Conservation (phyloP, 495 filamentous ascomycete genomes). For the Neurospora cerealis region DNA sequence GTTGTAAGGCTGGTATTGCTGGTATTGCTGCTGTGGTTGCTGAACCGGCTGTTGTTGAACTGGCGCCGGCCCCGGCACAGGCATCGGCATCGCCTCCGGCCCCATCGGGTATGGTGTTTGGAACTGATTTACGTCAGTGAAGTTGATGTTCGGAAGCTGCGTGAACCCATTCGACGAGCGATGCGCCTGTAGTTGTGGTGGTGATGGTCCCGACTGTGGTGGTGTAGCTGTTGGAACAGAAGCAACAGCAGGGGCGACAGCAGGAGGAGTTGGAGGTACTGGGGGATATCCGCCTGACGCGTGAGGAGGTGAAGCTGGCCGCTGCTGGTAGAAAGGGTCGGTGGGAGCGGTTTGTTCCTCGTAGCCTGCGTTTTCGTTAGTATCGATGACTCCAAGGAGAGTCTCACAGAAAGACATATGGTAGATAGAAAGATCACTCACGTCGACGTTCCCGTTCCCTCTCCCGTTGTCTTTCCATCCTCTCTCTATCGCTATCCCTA, state of each 20-base stretch:
- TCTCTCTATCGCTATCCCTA: conserved; percentile 5
- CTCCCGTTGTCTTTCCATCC: conserved; percentile 18
- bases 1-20: conserved; percentile 13
- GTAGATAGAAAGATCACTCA: conserved; percentile 3
- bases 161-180: conserved; percentile 22
- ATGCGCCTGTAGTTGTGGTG: neutral
- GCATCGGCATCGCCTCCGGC: neutral
- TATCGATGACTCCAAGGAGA: conserved; percentile 2
- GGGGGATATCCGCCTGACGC: conserved; percentile 41
- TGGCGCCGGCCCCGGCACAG: neutral
- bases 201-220: neutral
- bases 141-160: conserved; percentile 29
- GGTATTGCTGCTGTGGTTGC: neutral
- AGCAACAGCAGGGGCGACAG: conserved; percentile 2
- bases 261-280: conserved; percentile 25
- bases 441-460: conserved; percentile 33
- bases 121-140: conserved; percentile 22
- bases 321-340: conserved; percentile 27
- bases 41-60: neutral
- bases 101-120: neutral
- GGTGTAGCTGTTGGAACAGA: neutral
- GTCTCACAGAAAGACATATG: neutral
- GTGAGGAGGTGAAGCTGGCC: conserved; percentile 37
- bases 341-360: conserved; percentile 27
- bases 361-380: conserved; percentile 22